A percentile compares a stretch with the other conserved stretches of the same genome.
These are phyloP conservation scores for Rhizopogon roseolus DNA, from an alignment of 768 basidiomycete species.

Conservation along the genomic window DNA sequence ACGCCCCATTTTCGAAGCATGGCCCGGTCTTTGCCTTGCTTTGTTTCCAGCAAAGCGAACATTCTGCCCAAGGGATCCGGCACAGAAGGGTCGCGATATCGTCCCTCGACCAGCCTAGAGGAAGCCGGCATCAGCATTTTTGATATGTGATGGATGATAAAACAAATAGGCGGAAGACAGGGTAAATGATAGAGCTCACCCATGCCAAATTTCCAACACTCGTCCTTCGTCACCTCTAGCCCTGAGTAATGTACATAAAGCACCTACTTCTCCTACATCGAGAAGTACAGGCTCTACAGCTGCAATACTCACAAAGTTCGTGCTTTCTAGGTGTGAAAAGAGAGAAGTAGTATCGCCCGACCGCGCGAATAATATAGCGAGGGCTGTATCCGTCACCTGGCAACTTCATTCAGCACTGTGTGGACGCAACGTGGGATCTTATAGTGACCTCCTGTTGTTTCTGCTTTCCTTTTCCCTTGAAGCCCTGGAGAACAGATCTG, in stretches of 20 bases:
- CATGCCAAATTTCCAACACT: conserved; percentile 18
- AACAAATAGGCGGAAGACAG: neutral
- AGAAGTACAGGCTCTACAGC: neutral
- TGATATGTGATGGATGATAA: neutral
- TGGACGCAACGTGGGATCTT: conserved; percentile 60
- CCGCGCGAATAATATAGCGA: conserved; percentile 23
- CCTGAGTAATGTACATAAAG: neutral
- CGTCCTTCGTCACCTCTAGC: conserved; percentile 12
- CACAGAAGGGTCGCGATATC: conserved; percentile 16
- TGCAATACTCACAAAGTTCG: neutral
- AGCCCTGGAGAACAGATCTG: conserved; percentile 60
- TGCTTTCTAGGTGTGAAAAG: conserved; percentile 1
- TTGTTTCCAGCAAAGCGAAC: conserved; percentile 19
- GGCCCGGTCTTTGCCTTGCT: conserved; percentile 43
- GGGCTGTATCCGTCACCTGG: conserved; percentile 47
- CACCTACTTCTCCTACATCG: neutral
- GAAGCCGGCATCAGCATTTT: neutral
- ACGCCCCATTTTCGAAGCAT: conserved; percentile 72
- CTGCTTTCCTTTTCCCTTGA: conserved; percentile 56
- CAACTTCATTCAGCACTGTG: conserved; percentile 47
- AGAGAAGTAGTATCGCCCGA: conserved; percentile 18
- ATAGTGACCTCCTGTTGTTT: conserved; percentile 49
- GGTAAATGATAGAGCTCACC: conserved; percentile 11
- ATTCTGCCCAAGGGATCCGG: conserved; percentile 23
- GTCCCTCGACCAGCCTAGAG: conserved; percentile 22